Evolutionary conservation across 371 early-diverging fungal genomes (phyloP).

Genomic region (Lichtheimia corymbifera): DNA sequence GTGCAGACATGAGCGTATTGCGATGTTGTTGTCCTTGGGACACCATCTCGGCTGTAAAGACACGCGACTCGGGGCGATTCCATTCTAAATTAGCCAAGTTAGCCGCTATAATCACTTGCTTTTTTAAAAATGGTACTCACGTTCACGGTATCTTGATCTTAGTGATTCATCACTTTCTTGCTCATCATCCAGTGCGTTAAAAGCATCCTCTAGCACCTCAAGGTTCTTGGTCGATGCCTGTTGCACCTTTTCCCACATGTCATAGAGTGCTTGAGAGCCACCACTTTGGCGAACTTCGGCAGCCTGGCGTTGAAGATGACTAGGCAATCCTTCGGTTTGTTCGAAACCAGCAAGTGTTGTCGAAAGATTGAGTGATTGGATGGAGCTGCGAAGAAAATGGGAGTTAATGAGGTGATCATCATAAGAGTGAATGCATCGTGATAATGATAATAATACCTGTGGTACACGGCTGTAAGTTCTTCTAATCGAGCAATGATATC

Average conservation of each 20-base stretch:
- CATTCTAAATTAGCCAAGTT: slow-evolving; percentile 30
- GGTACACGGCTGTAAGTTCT: slow-evolving; percentile 35
- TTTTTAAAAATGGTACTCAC: slow-evolving; percentile 24
- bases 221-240: slow-evolving; percentile 51
- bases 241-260: slow-evolving; percentile 61
- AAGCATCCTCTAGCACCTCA: slow-evolving; percentile 64
- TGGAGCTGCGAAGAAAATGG: slow-evolving; percentile 34
- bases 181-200: slow-evolving; percentile 75
- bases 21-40: slow-evolving; percentile 66
- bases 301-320: slow-evolving; percentile 62
- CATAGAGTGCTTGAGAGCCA: slow-evolving; percentile 62
- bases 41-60: slow-evolving; percentile 63
- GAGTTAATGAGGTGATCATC: neutral
- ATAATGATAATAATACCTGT: slow-evolving; percentile 21
- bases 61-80: slow-evolving; percentile 63
- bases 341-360: slow-evolving; percentile 70
- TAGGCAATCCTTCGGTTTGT: slow-evolving; percentile 71
- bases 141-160: slow-evolving; percentile 46
- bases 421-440: neutral
- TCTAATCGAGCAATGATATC: slow-evolving; percentile 33
- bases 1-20: slow-evolving; percentile 66
- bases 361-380: slow-evolving; percentile 73
- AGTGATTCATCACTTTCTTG: slow-evolving; percentile 66
- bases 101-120: neutral
- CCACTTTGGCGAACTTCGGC: slow-evolving; percentile 76